Conservation (phyloP, 2,329 filamentous ascomycete genomes). For the Hawksworthiomyces lignivorus region DNA sequence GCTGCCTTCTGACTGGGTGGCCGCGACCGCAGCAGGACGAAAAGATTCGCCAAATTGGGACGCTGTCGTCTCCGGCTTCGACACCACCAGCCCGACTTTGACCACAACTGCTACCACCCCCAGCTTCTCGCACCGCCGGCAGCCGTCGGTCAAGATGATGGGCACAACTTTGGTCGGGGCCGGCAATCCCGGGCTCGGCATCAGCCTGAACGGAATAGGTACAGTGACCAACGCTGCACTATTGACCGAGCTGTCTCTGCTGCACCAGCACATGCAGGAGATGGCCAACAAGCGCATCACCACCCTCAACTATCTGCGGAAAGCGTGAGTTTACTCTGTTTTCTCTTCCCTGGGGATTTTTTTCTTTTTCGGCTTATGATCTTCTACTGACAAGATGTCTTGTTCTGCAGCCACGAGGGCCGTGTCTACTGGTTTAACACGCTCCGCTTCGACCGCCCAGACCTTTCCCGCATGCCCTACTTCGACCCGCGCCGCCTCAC, state of each 20-base stretch:
- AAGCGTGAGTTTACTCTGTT: constrained; percentile 57
- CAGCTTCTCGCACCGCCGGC: neutral
- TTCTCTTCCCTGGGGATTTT: neutral
- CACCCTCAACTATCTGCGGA: constrained; percentile 85
- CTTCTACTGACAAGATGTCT: neutral
- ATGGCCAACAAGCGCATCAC: constrained; percentile 87
- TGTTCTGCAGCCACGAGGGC: constrained; percentile 71
- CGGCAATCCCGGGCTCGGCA: constrained; percentile 4
- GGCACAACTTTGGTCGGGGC: neutral
- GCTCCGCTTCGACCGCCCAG: constrained; percentile 76
- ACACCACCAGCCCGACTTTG: neutral
- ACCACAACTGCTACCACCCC: neutral
- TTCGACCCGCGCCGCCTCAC: constrained; percentile 78
- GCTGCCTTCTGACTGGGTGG: constrained; percentile 2
- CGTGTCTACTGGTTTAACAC: constrained; percentile 98
- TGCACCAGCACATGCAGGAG: constrained; percentile 67
- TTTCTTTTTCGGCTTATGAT: neutral
- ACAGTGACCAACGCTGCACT: constrained; percentile 12
- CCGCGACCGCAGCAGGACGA: neutral
- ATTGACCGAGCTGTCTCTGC: constrained; percentile 33
- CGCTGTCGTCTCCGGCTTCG: neutral
- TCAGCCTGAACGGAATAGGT: neutral
- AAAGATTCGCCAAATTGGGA: neutral
- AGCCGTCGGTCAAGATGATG: constrained; percentile 4
- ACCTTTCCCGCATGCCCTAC: constrained; percentile 75